Evolutionary conservation across 2,329 filamentous ascomycete genomes (phyloP).

Genomic region (Endoconidiophora polonica): DNA sequence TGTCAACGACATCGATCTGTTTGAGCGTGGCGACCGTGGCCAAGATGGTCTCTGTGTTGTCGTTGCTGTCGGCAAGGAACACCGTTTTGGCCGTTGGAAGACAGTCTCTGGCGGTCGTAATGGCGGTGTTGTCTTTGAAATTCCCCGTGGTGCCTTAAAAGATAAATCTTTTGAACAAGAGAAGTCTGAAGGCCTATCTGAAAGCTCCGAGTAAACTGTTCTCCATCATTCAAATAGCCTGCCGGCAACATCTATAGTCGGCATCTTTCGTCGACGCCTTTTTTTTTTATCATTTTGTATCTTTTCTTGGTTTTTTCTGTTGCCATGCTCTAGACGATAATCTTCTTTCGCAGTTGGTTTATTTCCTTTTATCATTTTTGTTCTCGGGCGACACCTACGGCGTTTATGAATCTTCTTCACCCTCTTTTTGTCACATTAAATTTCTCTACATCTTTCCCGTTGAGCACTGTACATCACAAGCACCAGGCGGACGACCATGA

Average conservation of each 20-base stretch:
- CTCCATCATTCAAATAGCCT: not conserved
- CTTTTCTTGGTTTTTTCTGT: not conserved
- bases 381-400: constrained; percentile 8
- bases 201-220: constrained; percentile 17
- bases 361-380: constrained; percentile 1
- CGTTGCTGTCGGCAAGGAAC: constrained; percentile 73
- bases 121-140: constrained; percentile 74
- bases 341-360: too few species aligned
- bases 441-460: not conserved
- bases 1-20: constrained; percentile 75
- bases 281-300: not conserved
- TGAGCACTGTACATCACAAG: not conserved
- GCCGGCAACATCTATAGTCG: not conserved
- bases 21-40: constrained; percentile 66
- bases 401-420: constrained; percentile 9
- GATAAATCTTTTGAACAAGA: constrained; percentile 20
- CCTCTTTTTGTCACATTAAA: not conserved
- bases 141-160: constrained; percentile 28
- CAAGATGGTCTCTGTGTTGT: constrained; percentile 67
- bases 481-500: not conserved
- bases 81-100: constrained; percentile 72
- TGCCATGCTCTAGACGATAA: not conserved
- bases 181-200: constrained; percentile 8
- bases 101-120: constrained; percentile 49
- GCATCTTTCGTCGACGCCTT: not conserved